Conservation (phyloP, 805 yeast genomes). For the Maudiozyma serrabonitensis region DNA sequence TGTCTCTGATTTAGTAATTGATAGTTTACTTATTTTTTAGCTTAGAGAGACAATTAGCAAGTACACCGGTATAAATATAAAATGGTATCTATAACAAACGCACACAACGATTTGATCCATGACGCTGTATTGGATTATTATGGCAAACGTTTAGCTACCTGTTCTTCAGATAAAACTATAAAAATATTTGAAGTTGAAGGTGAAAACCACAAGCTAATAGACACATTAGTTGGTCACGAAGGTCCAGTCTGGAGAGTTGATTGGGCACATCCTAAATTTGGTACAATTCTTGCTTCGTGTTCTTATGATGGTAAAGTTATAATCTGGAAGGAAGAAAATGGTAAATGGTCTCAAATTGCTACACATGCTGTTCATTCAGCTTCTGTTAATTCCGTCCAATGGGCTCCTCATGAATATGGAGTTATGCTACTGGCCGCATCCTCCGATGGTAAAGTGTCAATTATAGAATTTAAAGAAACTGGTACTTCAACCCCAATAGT, state of each 20-base stretch:
- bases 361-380: constrained; percentile 86
- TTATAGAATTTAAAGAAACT: constrained; percentile 84
- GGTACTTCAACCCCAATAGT: constrained; percentile 57
- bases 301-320: constrained; percentile 92
- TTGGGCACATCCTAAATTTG: constrained; percentile 99
- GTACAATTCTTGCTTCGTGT: constrained; percentile 86
- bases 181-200: constrained; percentile 88
- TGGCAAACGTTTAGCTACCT: constrained; percentile 91
- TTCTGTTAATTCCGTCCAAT: constrained; percentile 83
- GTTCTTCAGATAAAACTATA: constrained; percentile 93
- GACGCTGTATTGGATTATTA: constrained; percentile 96
- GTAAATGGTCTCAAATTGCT: constrained; percentile 78
- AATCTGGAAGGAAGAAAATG: constrained; percentile 91
- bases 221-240: constrained; percentile 85
- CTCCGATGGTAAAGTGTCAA: constrained; percentile 85
- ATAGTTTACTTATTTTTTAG: too few species aligned
- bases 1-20: too few species aligned
- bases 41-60: not conserved
- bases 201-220: constrained; percentile 68
- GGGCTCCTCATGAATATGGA: constrained; percentile 98
- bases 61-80: not conserved
- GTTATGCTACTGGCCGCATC: constrained; percentile 85
- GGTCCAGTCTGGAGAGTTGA: constrained; percentile 99
- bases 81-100: constrained; percentile 78
- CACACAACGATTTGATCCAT: constrained; percentile 88